These are phyloP conservation scores for Cyclospora cayetanensis DNA, from an alignment of 169 alveolate genomes.

Conservation along the genomic window DNA sequence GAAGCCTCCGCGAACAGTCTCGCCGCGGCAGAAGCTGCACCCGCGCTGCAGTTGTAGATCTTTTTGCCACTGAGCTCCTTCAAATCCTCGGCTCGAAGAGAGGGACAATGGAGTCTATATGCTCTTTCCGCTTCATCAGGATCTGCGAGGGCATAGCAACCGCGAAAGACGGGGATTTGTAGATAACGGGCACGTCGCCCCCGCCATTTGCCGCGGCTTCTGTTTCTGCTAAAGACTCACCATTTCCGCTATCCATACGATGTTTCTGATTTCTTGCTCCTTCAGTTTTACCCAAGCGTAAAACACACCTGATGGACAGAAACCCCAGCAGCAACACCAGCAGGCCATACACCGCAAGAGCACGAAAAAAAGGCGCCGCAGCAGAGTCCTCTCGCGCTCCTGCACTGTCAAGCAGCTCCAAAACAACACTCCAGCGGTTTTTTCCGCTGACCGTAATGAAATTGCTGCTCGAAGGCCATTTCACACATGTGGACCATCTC, in stretches of 20 bases:
- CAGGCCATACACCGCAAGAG: background rate
- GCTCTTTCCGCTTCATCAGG: conserved; percentile 25
- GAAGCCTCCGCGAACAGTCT: too few species aligned
- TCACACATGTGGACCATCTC: conserved; percentile 95
- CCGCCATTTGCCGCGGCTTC: background rate
- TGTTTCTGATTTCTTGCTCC: conserved; percentile 98
- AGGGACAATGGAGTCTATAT: background rate
- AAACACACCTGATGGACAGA: conserved; percentile 90
- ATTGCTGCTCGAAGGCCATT: conserved; percentile 96
- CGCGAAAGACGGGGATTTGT: background rate
- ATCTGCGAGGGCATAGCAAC: background rate
- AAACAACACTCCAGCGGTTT: too few species aligned
- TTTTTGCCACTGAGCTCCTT: too few species aligned
- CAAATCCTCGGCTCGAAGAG: conserved; percentile 10
- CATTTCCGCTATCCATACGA: conserved; percentile 98
- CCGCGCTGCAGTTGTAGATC: too few species aligned
- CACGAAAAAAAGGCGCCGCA: background rate
- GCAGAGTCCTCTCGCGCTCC: background rate
- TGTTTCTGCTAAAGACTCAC: conserved; percentile 69
- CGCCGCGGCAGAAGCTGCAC: too few species aligned
- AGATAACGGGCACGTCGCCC: background rate
- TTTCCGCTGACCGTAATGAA: conserved; percentile 85
- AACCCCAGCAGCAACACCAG: background rate
- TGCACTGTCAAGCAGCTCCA: too few species aligned
- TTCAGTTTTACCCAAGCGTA: conserved; percentile 98